Evolutionary conservation across 179 eudicot genomes (phyloP).

Genomic region (Sideroxylon spinosum): DNA sequence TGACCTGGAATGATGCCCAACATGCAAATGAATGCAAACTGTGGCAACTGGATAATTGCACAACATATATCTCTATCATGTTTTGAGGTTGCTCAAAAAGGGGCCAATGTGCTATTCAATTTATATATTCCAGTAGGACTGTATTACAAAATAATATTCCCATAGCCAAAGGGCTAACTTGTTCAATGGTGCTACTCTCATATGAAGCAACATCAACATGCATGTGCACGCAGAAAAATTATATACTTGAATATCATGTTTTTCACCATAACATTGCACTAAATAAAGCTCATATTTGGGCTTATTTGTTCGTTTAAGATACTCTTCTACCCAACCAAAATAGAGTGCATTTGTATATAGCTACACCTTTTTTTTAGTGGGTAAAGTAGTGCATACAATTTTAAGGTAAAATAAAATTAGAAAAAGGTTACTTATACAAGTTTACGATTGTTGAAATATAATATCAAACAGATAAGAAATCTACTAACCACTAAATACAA

Average conservation of each 20-base stretch:
- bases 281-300: neutral
- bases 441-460: neutral
- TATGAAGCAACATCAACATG: no score
- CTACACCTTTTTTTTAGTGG: no score
- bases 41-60: neutral
- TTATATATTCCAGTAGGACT: neutral
- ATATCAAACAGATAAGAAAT: conserved; percentile 5
- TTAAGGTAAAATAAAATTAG: neutral
- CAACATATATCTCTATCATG: neutral
- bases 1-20: neutral
- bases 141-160: neutral
- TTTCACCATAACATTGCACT: neutral
- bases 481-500: conserved; percentile 57
- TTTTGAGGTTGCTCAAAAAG: neutral
- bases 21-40: neutral
- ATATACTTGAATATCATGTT: conserved; percentile 1
- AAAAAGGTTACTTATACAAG: neutral
- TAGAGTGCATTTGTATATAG: neutral
- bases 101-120: neutral
- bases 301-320: neutral
- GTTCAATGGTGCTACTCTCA: no score
- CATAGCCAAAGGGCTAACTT: neutral
- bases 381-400: neutral
- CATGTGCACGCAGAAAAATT: neutral
- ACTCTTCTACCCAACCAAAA: neutral